phyloP scores from a whole-genome alignment of 2,329 filamentous ascomycete genomes.

The Penicillium sp. region DNA sequence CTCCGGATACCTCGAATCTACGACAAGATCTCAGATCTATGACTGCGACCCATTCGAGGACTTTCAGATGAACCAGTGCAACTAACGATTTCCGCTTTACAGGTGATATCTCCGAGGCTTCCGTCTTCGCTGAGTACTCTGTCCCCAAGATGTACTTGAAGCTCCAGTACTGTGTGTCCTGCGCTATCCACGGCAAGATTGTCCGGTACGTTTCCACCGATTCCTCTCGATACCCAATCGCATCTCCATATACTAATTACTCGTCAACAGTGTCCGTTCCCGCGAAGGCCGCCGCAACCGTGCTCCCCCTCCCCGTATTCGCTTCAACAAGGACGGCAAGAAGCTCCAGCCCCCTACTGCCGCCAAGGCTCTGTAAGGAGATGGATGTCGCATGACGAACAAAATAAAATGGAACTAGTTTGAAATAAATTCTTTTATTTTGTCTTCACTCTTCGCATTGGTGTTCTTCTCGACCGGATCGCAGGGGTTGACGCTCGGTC shows the following conservation, averaged over 20 bases:
- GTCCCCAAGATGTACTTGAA: conserved; percentile 99
- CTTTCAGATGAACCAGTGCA: neutral
- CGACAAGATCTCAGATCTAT: neutral
- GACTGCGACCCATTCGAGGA: neutral
- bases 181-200: conserved; percentile 99
- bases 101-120: conserved; percentile 99
- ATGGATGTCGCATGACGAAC: conserved; percentile 26
- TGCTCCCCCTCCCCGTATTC: conserved; percentile 91
- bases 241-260: conserved; percentile 6
- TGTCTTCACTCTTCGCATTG: conserved; percentile 29
- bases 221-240: neutral
- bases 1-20: conserved; percentile 6
- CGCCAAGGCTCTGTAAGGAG: conserved; percentile 57
- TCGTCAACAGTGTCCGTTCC: conserved; percentile 77
- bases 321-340: conserved; percentile 99
- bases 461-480: conserved; percentile 25
- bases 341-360: conserved; percentile 89
- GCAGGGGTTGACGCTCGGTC: conserved; percentile 12
- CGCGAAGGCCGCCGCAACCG: conserved; percentile 97
- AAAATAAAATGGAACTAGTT: conserved; percentile 37
- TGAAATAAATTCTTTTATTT: conserved; percentile 37
- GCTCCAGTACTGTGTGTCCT: conserved; percentile 99
- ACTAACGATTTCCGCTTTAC: conserved; percentile 18
- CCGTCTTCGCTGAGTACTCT: conserved; percentile 98
- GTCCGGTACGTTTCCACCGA: conserved; percentile 75